Evolutionary conservation across 2,329 filamentous ascomycete genomes (phyloP).

Genomic region (Byssothecium circinans): DNA sequence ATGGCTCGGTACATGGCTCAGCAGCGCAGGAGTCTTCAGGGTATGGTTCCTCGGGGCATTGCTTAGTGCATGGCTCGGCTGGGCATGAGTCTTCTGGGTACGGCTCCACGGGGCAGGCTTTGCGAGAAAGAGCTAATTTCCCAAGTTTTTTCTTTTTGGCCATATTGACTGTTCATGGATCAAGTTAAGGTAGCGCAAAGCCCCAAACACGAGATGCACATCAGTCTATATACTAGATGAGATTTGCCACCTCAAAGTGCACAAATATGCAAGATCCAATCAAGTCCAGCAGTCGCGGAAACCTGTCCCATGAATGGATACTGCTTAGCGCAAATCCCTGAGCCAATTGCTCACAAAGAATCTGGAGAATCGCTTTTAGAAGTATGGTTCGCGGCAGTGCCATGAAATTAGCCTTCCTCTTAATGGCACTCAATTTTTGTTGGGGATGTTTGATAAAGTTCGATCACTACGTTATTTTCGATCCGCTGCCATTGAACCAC

Average conservation of each 20-base stretch:
- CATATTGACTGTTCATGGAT: neutral
- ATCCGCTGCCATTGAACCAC: neutral
- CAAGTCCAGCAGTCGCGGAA: neutral
- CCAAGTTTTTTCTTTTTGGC: neutral
- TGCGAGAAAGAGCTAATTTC: neutral
- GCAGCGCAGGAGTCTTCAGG: neutral
- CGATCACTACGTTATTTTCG: neutral
- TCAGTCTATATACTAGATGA: neutral
- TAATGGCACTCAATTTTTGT: neutral
- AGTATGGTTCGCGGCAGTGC: neutral
- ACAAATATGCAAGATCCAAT: neutral
- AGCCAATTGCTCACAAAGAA: neutral
- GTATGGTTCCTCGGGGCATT: neutral
- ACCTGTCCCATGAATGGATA: neutral
- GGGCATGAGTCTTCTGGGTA: neutral
- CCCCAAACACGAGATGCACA: neutral
- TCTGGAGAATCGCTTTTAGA: neutral
- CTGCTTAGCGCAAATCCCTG: neutral
- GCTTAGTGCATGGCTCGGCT: neutral
- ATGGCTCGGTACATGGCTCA: neutral
- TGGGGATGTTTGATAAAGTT: neutral
- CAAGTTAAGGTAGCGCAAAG: neutral
- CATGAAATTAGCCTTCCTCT: slow-evolving; percentile 1
- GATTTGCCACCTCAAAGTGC: neutral
- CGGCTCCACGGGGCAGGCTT: too few relatives aligned